Conservation (phyloP, 176 grass and related monocot genomes). For the Luzula sylvatica region DNA sequence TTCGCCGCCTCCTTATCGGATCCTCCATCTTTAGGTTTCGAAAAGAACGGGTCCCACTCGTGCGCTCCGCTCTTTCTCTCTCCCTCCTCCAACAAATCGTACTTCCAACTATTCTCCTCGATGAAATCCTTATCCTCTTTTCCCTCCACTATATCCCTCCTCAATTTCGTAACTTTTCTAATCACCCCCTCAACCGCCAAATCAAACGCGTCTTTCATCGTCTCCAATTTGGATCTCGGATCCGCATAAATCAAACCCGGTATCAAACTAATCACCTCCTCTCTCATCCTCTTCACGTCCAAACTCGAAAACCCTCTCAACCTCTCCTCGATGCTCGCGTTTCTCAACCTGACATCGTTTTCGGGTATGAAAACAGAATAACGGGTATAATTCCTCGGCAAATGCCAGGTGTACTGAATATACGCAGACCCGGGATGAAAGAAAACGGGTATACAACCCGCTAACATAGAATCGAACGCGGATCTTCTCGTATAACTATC, state of each 20-base stretch:
- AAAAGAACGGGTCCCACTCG: slow-evolving; percentile 96
- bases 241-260: slow-evolving; percentile 85
- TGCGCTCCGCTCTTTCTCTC: slow-evolving; percentile 52
- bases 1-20: slow-evolving; percentile 66
- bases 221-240: slow-evolving; percentile 82
- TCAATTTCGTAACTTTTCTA: slow-evolving; percentile 66
- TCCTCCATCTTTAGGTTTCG: slow-evolving; percentile 68
- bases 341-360: slow-evolving; percentile 40
- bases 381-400: slow-evolving; percentile 78
- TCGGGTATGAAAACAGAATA: slow-evolving; percentile 96
- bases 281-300: slow-evolving; percentile 54
- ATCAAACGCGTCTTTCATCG: slow-evolving; percentile 82
- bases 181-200: slow-evolving; percentile 69
- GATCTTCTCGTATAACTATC: slow-evolving; percentile 93
- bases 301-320: slow-evolving; percentile 49
- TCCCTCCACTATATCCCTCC: slow-evolving; percentile 55
- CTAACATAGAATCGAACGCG: slow-evolving; percentile 86
- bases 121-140: slow-evolving; percentile 70
- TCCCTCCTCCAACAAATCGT: slow-evolving; percentile 62
- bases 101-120: slow-evolving; percentile 96
- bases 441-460: slow-evolving; percentile 95
- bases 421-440: slow-evolving; percentile 96
- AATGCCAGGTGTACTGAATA: slow-evolving; percentile 89
- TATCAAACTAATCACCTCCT: slow-evolving; percentile 88
- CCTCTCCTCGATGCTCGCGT: slow-evolving; percentile 59